Conservation (phyloP, 352 stramenopile species). For the Globisporangium mamillatum region DNA sequence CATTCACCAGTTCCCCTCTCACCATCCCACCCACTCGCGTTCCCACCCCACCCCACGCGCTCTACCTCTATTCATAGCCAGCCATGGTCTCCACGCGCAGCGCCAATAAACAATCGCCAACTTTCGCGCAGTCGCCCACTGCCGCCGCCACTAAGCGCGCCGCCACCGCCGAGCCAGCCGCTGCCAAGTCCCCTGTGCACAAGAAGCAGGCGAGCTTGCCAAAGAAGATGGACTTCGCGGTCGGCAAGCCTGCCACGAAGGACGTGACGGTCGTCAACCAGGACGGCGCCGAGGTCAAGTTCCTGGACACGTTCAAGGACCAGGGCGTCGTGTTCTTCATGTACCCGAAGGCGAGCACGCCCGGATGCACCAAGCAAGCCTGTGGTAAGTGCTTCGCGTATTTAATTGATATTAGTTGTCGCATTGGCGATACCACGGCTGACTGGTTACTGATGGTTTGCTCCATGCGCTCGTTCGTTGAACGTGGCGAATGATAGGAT, state of each 20-base stretch:
- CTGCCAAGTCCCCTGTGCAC: constrained; percentile 25
- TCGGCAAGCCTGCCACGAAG: constrained; percentile 51
- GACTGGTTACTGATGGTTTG: constrained; percentile 8
- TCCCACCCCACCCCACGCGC: background rate
- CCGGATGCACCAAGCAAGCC: constrained; percentile 86
- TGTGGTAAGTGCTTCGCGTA: constrained; percentile 40
- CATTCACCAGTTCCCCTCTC: background rate
- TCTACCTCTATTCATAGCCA: background rate
- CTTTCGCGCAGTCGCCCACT: constrained; percentile 6
- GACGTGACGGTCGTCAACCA: constrained; percentile 77
- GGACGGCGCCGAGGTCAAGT: constrained; percentile 47
- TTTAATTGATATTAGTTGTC: background rate
- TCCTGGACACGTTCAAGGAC: constrained; percentile 73
- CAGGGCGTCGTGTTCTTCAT: constrained; percentile 87
- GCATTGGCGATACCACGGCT: background rate
- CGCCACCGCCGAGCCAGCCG: constrained; percentile 16
- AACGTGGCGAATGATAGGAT: constrained; percentile 28
- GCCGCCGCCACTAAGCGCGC: constrained; percentile 43
- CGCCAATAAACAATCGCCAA: constrained; percentile 21
- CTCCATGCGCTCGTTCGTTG: background rate
- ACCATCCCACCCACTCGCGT: too few relatives aligned
- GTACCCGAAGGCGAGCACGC: constrained; percentile 85
- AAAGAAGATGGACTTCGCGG: constrained; percentile 25
- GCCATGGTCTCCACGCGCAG: constrained; percentile 61
- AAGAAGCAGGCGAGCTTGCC: constrained; percentile 44